Conservation (phyloP, 1,139 yeast species). For the Kodamaea anthophila region DNA sequence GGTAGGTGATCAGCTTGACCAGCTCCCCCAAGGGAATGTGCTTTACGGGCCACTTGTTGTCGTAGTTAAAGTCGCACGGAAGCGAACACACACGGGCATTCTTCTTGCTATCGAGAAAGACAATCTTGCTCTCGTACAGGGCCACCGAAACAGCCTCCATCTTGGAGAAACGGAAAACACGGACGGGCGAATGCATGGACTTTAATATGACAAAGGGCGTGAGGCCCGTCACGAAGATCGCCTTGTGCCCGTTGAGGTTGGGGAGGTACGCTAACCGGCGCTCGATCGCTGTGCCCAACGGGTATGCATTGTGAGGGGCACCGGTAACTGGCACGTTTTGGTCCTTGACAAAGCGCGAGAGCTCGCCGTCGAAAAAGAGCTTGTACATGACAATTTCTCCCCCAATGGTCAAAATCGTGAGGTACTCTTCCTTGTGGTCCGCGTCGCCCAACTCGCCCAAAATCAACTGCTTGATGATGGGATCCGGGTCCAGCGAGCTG, state of each 20-base stretch:
- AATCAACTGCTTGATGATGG: slow-evolving; percentile 66
- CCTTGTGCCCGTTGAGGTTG: slow-evolving; percentile 51
- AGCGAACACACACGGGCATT: slow-evolving; percentile 68
- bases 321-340: slow-evolving; percentile 52
- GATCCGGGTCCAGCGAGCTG: slow-evolving; percentile 62
- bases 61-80: slow-evolving; percentile 47
- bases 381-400: slow-evolving; percentile 72
- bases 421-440: slow-evolving; percentile 46
- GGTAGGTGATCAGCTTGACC: slow-evolving; percentile 66
- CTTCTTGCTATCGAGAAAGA: slow-evolving; percentile 66
- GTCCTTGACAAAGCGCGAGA: slow-evolving; percentile 43
- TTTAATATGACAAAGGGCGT: slow-evolving; percentile 66
- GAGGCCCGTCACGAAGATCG: slow-evolving; percentile 70
- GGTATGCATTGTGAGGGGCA: slow-evolving; percentile 71
- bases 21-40: slow-evolving; percentile 53
- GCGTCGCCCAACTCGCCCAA: slow-evolving; percentile 63
- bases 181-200: slow-evolving; percentile 57
- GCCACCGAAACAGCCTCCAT: slow-evolving; percentile 61
- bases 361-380: slow-evolving; percentile 47
- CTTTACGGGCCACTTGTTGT: slow-evolving; percentile 59
- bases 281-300: slow-evolving; percentile 63
- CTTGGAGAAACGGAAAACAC: slow-evolving; percentile 62
- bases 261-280: slow-evolving; percentile 59
- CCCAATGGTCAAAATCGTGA: slow-evolving; percentile 69
- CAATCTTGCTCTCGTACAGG: slow-evolving; percentile 51